Percentiles rank a stretch among this genome's conserved stretches.
These are phyloP conservation scores for Picea engelmannii DNA, from an alignment of 83 land plant species.

Conservation along the genomic window DNA sequence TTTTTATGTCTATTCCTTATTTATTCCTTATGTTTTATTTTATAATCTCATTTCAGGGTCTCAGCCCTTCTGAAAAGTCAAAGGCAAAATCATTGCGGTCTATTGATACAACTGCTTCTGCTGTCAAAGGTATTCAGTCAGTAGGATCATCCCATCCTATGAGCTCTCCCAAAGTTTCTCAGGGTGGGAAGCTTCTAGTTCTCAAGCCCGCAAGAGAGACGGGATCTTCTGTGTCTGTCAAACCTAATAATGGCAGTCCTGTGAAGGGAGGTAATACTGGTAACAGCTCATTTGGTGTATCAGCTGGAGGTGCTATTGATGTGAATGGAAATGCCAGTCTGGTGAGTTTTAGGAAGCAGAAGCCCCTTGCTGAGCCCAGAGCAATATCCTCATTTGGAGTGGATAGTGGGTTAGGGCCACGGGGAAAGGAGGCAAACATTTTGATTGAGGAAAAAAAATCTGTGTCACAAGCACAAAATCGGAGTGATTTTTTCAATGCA, in stretches of 20 bases:
- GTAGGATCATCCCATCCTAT: slow-evolving; percentile 6
- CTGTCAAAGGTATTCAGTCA: slow-evolving; percentile 3
- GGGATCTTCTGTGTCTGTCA: neutral
- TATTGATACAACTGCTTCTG: slow-evolving; percentile 8
- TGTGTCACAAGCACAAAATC: slow-evolving; percentile 35
- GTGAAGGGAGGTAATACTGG: slow-evolving; percentile 8
- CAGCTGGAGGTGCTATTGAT: slow-evolving; percentile 2
- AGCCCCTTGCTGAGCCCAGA: slow-evolving; percentile 6
- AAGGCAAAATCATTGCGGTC: slow-evolving; percentile 11
- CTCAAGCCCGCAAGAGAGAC: slow-evolving; percentile 7
- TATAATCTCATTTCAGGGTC: neutral
- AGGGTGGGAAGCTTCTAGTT: slow-evolving; percentile 15
- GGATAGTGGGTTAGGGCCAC: slow-evolving; percentile 8
- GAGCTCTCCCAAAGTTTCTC: slow-evolving; percentile 6
- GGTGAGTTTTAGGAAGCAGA: slow-evolving; percentile 7
- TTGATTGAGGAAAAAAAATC: slow-evolving; percentile 26
- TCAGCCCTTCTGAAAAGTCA: slow-evolving; percentile 9
- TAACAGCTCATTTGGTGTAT: slow-evolving; percentile 1
- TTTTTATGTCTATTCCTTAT: neutral
- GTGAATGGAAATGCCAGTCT: neutral
- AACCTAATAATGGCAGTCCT: slow-evolving; percentile 12
- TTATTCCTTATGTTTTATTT: slow-evolving; percentile 1
- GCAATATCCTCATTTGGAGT: slow-evolving; percentile 11
- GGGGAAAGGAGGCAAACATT: neutral
- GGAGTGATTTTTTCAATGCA: slow-evolving; percentile 50